Base-by-base conservation (phyloP, 768 basidiomycete genomes). In the Tylopilus sp. region DNA sequence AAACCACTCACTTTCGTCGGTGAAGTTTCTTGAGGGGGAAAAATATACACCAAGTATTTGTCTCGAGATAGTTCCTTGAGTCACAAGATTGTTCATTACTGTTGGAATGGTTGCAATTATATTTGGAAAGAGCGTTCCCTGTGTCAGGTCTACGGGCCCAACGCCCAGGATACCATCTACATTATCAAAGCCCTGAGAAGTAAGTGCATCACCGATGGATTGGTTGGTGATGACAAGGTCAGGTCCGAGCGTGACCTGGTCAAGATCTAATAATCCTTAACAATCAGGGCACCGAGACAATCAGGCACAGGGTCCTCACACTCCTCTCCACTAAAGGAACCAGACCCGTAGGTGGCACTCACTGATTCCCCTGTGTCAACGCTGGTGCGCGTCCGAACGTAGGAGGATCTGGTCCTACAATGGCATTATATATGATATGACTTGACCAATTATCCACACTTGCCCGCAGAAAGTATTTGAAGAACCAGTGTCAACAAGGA, bases 251-350 rank as follows among this genome's bases (percentile, higher is more conserved):
- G 62, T 56, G 23, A 68, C 61, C 35, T 57, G 31, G 15, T 31
- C 31, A 13, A 31, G 31, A 31, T 31, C 31, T 31, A 31, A 3
- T 31, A 26, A 7, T 28, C 28, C 2, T 10, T 28, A 28, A 10
- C 11, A 7, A 28, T 28, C 28, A n/a, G 28, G 28, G 28, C 11
- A 10, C 28, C 28, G 6, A 22, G 40, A 26, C 10, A 7, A 40
- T 10, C 15, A 15, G n/a, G 26, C 17, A 15, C 36, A 20, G 17
- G 36, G 4, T 30, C 3, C 50, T 36, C 31, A 63, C 62, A 78
- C 54, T 76, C 75, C 33, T 60, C 63, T 22, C 75, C 74, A 65
- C 30, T 30, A 40, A 69, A 50, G 39, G 25, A 47, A 5, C 53
- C 65, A 1, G 1, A 0, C 6, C 60, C 59, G 41, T 50, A 65